Conservation (phyloP, 1,284 basidiomycete genomes). For the Phlebopus sp. region DNA sequence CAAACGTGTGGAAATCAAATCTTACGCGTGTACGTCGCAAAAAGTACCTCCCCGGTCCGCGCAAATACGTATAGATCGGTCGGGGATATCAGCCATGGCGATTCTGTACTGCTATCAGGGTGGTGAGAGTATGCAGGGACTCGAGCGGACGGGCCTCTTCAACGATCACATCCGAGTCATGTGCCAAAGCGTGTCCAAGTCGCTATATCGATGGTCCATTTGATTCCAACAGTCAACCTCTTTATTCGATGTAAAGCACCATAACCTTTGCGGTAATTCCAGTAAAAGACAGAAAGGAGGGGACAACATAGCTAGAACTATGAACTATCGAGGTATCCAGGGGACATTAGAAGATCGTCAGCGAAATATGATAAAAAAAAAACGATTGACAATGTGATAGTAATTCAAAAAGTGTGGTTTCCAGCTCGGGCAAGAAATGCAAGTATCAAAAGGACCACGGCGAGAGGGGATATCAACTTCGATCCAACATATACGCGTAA, state of each 20-base stretch:
- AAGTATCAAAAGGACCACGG: conserved; percentile 6
- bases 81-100: conserved; percentile 43
- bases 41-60: conserved; percentile 72
- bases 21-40: conserved; percentile 78
- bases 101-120: not conserved
- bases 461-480: conserved; percentile 21
- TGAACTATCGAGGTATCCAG: conserved; percentile 26
- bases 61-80: conserved; percentile 57
- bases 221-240: too few species aligned
- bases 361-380: conserved; percentile 10
- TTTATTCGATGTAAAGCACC: conserved; percentile 1
- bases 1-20: conserved; percentile 6
- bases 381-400: conserved; percentile 11
- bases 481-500: conserved; percentile 23
- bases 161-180: not conserved
- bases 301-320: conserved; percentile 23
- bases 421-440: conserved; percentile 14
- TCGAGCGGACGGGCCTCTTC: not conserved
- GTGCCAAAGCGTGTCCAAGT: too few species aligned
- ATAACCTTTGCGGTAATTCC: conserved; percentile 16
- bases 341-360: conserved; percentile 24
- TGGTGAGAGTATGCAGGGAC: not conserved
- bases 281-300: conserved; percentile 11
- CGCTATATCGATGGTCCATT: too few species aligned
- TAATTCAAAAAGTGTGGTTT: conserved; percentile 7